A percentile compares a stretch with the other conserved stretches of the same genome.
phyloP scores from a whole-genome alignment of 179 eudicot species.

The Heliamphora pulchella region DNA sequence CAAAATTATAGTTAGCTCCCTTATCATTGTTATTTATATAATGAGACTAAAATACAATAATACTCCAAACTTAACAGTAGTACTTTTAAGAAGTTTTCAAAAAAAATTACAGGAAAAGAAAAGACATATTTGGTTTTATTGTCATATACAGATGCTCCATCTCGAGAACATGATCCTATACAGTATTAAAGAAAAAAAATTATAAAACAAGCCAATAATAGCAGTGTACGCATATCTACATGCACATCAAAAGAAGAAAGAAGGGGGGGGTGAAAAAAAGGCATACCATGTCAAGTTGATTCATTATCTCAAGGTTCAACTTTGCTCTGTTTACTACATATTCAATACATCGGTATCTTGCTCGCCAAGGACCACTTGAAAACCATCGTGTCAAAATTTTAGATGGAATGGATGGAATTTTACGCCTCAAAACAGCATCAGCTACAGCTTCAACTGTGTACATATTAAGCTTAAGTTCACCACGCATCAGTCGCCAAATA shows the following conservation, averaged over 20 bases:
- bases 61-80: too few relatives aligned
- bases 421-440: constrained; percentile 80
- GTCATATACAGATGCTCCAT: too few relatives aligned
- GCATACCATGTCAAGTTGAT: constrained; percentile 78
- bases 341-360: constrained; percentile 75
- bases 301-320: constrained; percentile 65
- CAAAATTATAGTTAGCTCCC: too few relatives aligned
- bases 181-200: too few relatives aligned
- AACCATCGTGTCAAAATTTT: constrained; percentile 69
- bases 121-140: too few relatives aligned
- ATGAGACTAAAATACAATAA: too few relatives aligned
- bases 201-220: background rate
- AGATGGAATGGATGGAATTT: constrained; percentile 59
- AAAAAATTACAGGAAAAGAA: too few relatives aligned
- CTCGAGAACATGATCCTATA: background rate
- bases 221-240: background rate
- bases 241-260: background rate
- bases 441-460: constrained; percentile 83
- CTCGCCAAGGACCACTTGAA: constrained; percentile 74
- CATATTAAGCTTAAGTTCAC: constrained; percentile 75
- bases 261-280: background rate
- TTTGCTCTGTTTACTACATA: constrained; percentile 54
- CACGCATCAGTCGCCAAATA: constrained; percentile 82
- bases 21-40: too few relatives aligned
- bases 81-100: too few relatives aligned